Evolutionary conservation across 2,329 filamentous ascomycete species (phyloP).

Genomic region (Ascochyta rabiei): DNA sequence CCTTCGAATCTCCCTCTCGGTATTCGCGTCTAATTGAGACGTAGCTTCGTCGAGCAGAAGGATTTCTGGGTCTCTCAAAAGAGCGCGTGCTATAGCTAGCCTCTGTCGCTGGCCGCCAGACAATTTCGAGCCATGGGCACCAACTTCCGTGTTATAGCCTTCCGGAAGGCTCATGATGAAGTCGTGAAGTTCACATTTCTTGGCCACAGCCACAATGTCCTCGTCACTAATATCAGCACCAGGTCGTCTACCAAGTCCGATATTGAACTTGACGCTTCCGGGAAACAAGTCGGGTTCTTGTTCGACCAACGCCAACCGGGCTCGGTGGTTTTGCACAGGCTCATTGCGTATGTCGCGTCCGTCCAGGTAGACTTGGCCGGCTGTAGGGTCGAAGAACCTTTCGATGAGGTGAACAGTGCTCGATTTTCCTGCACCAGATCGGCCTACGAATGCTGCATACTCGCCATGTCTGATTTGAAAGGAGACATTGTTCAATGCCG

Average conservation of each 20-base stretch:
- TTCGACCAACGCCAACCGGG: conserved; percentile 50
- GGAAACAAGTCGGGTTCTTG: conserved; percentile 56
- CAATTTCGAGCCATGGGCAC: conserved; percentile 51
- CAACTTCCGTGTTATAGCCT: conserved; percentile 55
- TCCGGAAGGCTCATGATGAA: conserved; percentile 56
- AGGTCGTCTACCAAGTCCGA: conserved; percentile 48
- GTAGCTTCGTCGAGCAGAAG: conserved; percentile 56
- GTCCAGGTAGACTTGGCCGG: conserved; percentile 50
- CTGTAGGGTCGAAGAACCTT: conserved; percentile 52
- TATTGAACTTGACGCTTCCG: conserved; percentile 53
- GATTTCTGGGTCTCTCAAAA: conserved; percentile 54
- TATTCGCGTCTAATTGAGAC: conserved; percentile 54
- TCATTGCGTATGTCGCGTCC: conserved; percentile 50
- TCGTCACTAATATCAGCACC: conserved; percentile 30
- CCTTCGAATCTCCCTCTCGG: conserved; percentile 51
- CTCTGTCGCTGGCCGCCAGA: conserved; percentile 56
- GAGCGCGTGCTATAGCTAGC: conserved; percentile 54
- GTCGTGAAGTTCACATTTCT: conserved; percentile 53
- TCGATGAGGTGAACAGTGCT: conserved; percentile 55
- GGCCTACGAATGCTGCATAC: conserved; percentile 52
- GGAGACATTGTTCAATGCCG: conserved; percentile 47
- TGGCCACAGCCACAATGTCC: conserved; percentile 46
- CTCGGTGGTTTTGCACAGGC: conserved; percentile 46
- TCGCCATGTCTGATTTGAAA: conserved; percentile 48
- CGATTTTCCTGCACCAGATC: conserved; percentile 55